phyloP scores from a whole-genome alignment of 1,284 basidiomycete genomes.

The Fomitopsis pinicola region DNA sequence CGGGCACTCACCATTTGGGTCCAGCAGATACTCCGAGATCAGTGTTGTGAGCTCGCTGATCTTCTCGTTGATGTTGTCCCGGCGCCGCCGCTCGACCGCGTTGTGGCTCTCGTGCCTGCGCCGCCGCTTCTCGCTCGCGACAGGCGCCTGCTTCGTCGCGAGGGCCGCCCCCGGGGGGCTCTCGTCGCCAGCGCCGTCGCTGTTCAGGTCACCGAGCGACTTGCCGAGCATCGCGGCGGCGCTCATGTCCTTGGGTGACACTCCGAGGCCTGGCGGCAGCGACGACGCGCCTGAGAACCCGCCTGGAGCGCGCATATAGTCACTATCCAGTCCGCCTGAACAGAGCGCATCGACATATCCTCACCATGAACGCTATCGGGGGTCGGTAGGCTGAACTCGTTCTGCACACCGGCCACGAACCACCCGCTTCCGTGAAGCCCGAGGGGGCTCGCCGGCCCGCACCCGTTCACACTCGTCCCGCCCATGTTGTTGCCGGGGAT shows the following conservation, averaged over 20 bases:
- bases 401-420: conserved; percentile 21
- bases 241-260: conserved; percentile 2
- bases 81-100: conserved; percentile 80
- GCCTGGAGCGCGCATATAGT: conserved; percentile 5
- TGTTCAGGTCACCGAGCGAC: conserved; percentile 8
- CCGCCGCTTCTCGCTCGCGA: conserved; percentile 74
- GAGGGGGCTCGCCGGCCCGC: conserved; percentile 26
- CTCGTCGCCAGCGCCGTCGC: conserved; percentile 21
- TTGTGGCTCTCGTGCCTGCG: conserved; percentile 84
- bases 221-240: conserved; percentile 11
- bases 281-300: conserved; percentile 18
- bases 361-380: conserved; percentile 34
- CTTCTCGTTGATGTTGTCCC: conserved; percentile 94
- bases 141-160: conserved; percentile 40
- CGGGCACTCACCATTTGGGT: conserved; percentile 42
- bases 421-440: conserved; percentile 25
- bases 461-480: neutral
- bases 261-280: conserved; percentile 1
- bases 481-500: conserved; percentile 41
- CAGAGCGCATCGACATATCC: neutral
- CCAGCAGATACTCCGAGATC: conserved; percentile 80
- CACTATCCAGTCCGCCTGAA: neutral
- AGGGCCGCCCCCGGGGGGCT: conserved; percentile 28
- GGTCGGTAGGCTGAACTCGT: conserved; percentile 36
- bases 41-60: conserved; percentile 86